Percentiles rank a stretch among this genome's conserved stretches.
These are phyloP conservation scores for Saprolegnia parasitica DNA, from an alignment of 352 stramenopile genomes.

Conservation along the genomic window DNA sequence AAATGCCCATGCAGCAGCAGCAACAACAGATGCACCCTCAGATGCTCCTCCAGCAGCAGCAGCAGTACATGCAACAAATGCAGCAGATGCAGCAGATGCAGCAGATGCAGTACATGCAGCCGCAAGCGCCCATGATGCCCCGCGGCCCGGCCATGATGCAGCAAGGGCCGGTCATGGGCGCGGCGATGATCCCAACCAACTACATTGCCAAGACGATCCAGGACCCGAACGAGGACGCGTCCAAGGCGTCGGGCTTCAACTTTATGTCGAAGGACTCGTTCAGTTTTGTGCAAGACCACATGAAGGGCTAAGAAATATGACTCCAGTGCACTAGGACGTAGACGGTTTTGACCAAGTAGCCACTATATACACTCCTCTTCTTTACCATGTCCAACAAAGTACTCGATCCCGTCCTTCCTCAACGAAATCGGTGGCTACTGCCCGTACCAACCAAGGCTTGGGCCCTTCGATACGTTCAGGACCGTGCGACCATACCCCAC, in stretches of 20 bases:
- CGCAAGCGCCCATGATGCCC: slow-evolving; percentile 59
- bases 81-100: slow-evolving; percentile 46
- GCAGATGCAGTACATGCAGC: slow-evolving; percentile 63
- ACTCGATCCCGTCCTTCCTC: too few relatives aligned
- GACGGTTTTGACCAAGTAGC: too few relatives aligned
- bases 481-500: too few relatives aligned
- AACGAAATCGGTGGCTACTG: too few relatives aligned
- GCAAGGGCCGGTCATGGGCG: slow-evolving; percentile 71
- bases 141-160: slow-evolving; percentile 34
- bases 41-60: slow-evolving; percentile 39
- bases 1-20: slow-evolving; percentile 41
- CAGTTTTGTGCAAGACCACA: slow-evolving; percentile 85
- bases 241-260: slow-evolving; percentile 64
- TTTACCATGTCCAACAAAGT: too few relatives aligned
- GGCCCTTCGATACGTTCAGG: too few relatives aligned
- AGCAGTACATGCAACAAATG: slow-evolving; percentile 37
- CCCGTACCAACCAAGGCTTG: too few relatives aligned
- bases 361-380: too few relatives aligned
- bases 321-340: too few relatives aligned
- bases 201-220: slow-evolving; percentile 88
- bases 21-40: slow-evolving; percentile 32
- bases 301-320: slow-evolving; percentile 42
- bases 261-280: slow-evolving; percentile 88
- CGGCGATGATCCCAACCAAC: slow-evolving; percentile 73
- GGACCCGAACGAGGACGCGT: slow-evolving; percentile 63